These are phyloP conservation scores for Pyrrhoderma noxium DNA, from an alignment of 1,284 basidiomycete species.

Conservation along the genomic window DNA sequence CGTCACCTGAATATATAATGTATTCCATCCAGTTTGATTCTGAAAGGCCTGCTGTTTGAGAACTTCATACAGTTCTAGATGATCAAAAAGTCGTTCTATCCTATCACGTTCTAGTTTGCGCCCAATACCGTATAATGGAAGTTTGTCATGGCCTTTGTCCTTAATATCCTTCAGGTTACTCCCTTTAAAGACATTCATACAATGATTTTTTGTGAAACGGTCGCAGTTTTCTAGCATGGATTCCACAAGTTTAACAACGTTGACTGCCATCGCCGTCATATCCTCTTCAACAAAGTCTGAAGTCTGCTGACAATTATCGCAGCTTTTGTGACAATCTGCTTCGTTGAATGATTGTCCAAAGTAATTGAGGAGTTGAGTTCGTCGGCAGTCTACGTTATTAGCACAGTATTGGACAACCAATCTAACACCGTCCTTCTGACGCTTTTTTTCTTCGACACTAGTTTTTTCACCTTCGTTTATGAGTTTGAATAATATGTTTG, in stretches of 20 bases:
- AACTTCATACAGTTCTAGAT: constrained; percentile 28
- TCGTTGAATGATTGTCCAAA: constrained; percentile 60
- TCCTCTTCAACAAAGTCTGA: constrained; percentile 40
- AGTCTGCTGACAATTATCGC: constrained; percentile 66
- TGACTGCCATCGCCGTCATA: constrained; percentile 43
- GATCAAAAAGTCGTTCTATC: constrained; percentile 57
- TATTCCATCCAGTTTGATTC: constrained; percentile 20
- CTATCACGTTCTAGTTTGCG: constrained; percentile 40
- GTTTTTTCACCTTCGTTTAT: constrained; percentile 35
- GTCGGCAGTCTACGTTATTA: constrained; percentile 83
- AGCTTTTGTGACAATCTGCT: constrained; percentile 51
- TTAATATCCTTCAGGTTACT: constrained; percentile 43
- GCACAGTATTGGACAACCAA: constrained; percentile 70
- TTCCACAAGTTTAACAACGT: constrained; percentile 47
- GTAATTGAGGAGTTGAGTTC: constrained; percentile 75
- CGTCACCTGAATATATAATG: constrained; percentile 28
- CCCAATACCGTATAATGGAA: constrained; percentile 49
- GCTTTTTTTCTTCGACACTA: constrained; percentile 45
- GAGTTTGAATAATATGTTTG: constrained; percentile 39
- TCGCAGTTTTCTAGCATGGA: constrained; percentile 29
- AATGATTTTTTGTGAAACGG: constrained; percentile 35
- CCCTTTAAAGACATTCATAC: constrained; percentile 56
- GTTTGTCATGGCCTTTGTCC: constrained; percentile 41
- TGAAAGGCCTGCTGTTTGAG: constrained; percentile 2
- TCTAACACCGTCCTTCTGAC: constrained; percentile 47